phyloP scores from a whole-genome alignment of 176 grass and related monocot species.

The Poa annua region DNA sequence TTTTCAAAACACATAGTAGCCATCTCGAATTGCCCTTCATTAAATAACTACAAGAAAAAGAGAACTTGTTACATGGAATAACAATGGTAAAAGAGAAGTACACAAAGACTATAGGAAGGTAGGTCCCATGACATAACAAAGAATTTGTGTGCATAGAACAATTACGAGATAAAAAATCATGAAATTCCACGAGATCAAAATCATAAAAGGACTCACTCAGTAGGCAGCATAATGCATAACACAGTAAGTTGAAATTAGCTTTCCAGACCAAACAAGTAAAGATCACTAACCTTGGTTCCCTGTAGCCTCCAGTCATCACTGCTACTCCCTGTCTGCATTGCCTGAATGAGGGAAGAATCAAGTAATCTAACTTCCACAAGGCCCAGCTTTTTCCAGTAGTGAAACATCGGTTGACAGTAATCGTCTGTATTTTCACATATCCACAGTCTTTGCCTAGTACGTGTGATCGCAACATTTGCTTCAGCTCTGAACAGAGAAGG shows the following conservation, averaged over 20 bases:
- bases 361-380: conserved; percentile 19
- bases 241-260: not conserved
- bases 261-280: conserved; percentile 26
- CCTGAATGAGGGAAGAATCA: conserved; percentile 13
- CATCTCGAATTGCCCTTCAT: conserved; percentile 80
- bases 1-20: conserved; percentile 93
- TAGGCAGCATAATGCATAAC: conserved; percentile 2
- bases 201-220: not conserved
- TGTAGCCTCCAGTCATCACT: not conserved
- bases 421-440: conserved; percentile 21
- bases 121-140: not conserved
- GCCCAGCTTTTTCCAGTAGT: conserved; percentile 1
- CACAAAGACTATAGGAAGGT: not conserved
- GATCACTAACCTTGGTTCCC: conserved; percentile 57
- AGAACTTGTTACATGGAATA: not conserved
- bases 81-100: not conserved
- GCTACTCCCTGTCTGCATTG: not conserved
- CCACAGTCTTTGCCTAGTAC: conserved; percentile 80
- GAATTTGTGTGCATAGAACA: not conserved
- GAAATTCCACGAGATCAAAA: not conserved
- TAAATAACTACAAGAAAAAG: conserved; percentile 62
- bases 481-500: conserved; percentile 89
- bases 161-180: not conserved
- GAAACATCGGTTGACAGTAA: not conserved
- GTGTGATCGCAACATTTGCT: conserved; percentile 92